phyloP scores from a whole-genome alignment of 1,139 yeast species.

The Suhomyces atakaporum region DNA sequence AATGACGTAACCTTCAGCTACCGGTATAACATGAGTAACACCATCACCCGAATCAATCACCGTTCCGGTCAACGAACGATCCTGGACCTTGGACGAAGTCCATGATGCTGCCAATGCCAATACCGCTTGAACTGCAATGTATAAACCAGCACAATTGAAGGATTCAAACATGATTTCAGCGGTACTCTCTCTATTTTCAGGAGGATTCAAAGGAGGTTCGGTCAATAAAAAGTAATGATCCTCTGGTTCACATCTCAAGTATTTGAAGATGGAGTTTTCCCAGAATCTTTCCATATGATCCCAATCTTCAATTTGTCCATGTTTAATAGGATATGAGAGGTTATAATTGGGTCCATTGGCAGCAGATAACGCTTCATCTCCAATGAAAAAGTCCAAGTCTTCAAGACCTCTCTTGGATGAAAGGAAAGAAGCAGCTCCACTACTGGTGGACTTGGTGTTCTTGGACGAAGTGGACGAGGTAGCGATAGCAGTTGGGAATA shows the following conservation, averaged over 20 bases:
- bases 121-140: conserved; percentile 98
- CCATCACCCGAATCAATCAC: conserved; percentile 98
- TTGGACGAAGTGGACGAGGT: conserved; percentile 58
- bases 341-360: conserved; percentile 90
- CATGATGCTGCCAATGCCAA: conserved; percentile 98
- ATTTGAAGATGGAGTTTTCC: conserved; percentile 96
- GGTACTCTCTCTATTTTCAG: conserved; percentile 96
- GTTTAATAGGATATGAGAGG: conserved; percentile 88
- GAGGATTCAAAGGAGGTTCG: conserved; percentile 98
- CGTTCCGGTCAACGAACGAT: conserved; percentile 95
- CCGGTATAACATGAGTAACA: conserved; percentile 98
- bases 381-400: conserved; percentile 92
- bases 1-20: conserved; percentile 98
- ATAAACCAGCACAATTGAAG: conserved; percentile 96
- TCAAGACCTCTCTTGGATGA: conserved; percentile 86
- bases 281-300: conserved; percentile 99
- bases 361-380: conserved; percentile 90
- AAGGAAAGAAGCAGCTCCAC: conserved; percentile 35
- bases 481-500: conserved; percentile 97
- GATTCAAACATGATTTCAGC: conserved; percentile 99
- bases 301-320: conserved; percentile 99
- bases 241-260: conserved; percentile 96
- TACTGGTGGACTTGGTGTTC: conserved; percentile 33
- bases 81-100: conserved; percentile 95
- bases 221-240: conserved; percentile 94